A percentile compares a stretch with the other conserved stretches of the same genome.
Conservation (phyloP, 495 filamentous ascomycete species). For the Immersiella caudata region DNA sequence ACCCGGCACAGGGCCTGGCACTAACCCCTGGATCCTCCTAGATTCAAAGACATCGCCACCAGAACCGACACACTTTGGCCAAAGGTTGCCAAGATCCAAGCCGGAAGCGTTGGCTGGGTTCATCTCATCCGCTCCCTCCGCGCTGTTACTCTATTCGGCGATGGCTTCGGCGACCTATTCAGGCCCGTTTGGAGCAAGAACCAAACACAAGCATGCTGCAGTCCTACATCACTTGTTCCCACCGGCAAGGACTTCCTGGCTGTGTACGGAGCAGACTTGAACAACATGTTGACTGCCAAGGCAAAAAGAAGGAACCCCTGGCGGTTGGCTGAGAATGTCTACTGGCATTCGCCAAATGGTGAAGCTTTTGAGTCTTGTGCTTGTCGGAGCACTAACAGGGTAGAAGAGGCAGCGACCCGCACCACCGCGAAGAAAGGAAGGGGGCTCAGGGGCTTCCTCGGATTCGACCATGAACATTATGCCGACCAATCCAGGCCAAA, state of each 20-base stretch:
- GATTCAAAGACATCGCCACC: conserved; percentile 14
- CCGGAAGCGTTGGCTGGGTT: background rate
- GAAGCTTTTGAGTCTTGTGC: conserved; percentile 19
- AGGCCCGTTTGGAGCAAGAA: background rate
- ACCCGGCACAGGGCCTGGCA: background rate
- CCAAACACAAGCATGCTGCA: conserved; percentile 14
- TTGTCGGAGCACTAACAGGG: conserved; percentile 6
- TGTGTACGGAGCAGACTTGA: background rate
- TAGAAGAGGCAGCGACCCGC: too few species aligned
- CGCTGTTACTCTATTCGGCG: conserved; percentile 12
- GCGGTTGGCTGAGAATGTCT: conserved; percentile 25
- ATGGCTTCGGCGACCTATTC: background rate
- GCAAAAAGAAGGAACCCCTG: conserved; percentile 26
- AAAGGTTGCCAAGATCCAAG: background rate
- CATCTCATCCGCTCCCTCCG: background rate
- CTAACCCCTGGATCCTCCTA: background rate
- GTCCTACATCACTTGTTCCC: background rate
- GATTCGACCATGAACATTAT: background rate
- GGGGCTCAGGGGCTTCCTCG: background rate
- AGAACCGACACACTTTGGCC: background rate
- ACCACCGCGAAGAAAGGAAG: background rate
- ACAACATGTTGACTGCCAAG: conserved; percentile 14
- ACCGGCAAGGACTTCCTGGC: conserved; percentile 34
- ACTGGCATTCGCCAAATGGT: conserved; percentile 27
- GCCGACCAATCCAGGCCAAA: background rate